These are phyloP conservation scores for Diplocarpon rosae DNA, from an alignment of 2,329 filamentous ascomycete species.

Conservation along the genomic window DNA sequence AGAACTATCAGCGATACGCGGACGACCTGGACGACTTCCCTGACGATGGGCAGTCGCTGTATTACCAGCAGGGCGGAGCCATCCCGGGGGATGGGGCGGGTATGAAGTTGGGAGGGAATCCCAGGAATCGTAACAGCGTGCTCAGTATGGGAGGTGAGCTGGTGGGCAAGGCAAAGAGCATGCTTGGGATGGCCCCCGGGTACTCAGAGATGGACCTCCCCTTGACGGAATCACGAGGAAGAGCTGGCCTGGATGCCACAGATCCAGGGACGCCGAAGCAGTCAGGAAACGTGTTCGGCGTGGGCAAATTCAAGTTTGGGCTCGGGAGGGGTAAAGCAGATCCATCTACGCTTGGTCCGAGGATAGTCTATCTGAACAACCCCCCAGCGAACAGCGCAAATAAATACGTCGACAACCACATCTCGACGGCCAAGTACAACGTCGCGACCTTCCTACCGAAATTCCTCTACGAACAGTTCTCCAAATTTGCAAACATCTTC, in stretches of 20 bases:
- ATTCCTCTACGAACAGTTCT: conserved; percentile 96
- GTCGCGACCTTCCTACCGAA: conserved; percentile 86
- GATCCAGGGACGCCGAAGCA: conserved; percentile 34
- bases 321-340: conserved; percentile 78
- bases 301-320: conserved; percentile 81
- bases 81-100: conserved; percentile 45
- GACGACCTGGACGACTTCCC: conserved; percentile 74
- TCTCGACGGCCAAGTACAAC: conserved; percentile 98
- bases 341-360: conserved; percentile 79
- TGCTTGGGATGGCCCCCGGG: conserved; percentile 71
- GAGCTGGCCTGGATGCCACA: conserved; percentile 34
- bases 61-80: conserved; percentile 66
- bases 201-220: conserved; percentile 99
- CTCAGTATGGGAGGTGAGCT: conserved; percentile 77
- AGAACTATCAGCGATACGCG: conserved; percentile 87
- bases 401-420: conserved; percentile 92
- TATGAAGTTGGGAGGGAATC: conserved; percentile 38
- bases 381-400: conserved; percentile 79
- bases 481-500: conserved; percentile 97
- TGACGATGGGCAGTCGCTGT: conserved; percentile 63
- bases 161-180: conserved; percentile 78
- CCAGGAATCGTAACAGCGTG: conserved; percentile 78
- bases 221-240: conserved; percentile 64
- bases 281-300: conserved; percentile 47
- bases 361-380: conserved; percentile 94